These are phyloP conservation scores for Rubroboletus satanas DNA, from an alignment of 768 basidiomycete species.

Conservation along the genomic window DNA sequence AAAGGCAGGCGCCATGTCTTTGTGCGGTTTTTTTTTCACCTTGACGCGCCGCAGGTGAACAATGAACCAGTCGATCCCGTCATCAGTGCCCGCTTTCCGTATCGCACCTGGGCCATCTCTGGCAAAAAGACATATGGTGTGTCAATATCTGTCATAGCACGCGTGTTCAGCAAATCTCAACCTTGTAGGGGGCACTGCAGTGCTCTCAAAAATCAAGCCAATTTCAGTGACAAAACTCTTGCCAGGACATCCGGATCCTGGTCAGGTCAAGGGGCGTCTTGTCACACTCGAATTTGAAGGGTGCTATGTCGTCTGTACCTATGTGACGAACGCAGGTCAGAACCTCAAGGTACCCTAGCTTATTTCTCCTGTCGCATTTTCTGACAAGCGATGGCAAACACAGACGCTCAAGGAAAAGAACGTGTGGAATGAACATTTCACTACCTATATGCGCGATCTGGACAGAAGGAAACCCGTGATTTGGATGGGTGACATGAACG, in stretches of 20 bases:
- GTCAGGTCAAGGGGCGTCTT: slow-evolving; percentile 68
- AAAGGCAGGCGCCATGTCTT: slow-evolving; percentile 44
- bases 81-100: slow-evolving; percentile 56
- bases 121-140: slow-evolving; percentile 76
- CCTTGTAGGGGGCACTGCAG: slow-evolving; percentile 69
- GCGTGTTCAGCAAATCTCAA: slow-evolving; percentile 2
- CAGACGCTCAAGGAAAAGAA: slow-evolving; percentile 77
- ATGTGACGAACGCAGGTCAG: slow-evolving; percentile 80
- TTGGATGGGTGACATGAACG: slow-evolving; percentile 86
- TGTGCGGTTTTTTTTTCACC: not conserved
- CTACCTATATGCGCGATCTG: slow-evolving; percentile 63
- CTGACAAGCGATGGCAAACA: not conserved
- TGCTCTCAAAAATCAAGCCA: slow-evolving; percentile 75
- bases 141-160: slow-evolving; percentile 15
- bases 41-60: slow-evolving; percentile 53
- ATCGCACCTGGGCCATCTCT: slow-evolving; percentile 74
- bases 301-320: slow-evolving; percentile 71
- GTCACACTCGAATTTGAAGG: slow-evolving; percentile 76
- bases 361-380: not conserved
- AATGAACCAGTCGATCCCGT: slow-evolving; percentile 57
- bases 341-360: slow-evolving; percentile 56
- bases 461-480: slow-evolving; percentile 81
- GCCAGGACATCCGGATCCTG: slow-evolving; percentile 70
- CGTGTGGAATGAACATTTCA: slow-evolving; percentile 76
- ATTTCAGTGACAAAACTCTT: slow-evolving; percentile 59